A percentile compares a stretch with the other conserved stretches of the same genome.
Conservation (phyloP, 768 basidiomycete species). For the Lentinula edodes region DNA sequence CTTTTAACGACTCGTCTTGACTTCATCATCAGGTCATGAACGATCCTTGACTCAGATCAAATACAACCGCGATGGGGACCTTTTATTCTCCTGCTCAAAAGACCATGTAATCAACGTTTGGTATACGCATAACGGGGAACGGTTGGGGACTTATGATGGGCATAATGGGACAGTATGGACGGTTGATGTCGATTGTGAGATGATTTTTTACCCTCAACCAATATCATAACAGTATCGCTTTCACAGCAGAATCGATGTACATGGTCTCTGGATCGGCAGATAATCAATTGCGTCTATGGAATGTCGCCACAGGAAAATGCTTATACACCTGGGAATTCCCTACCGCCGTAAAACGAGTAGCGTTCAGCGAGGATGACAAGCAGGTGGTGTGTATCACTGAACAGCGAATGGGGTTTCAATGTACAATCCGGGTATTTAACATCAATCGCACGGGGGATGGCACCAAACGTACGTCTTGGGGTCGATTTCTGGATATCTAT, state of each 20-base stretch:
- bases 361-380: constrained; percentile 81
- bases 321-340: constrained; percentile 97
- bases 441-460: constrained; percentile 83
- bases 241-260: constrained; percentile 72
- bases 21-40: constrained; percentile 71
- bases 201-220: constrained; percentile 3
- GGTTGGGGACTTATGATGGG: constrained; percentile 93
- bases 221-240: constrained; percentile 10
- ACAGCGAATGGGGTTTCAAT: constrained; percentile 91
- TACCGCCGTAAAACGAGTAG: constrained; percentile 94
- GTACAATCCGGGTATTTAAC: constrained; percentile 85
- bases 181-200: constrained; percentile 90
- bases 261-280: constrained; percentile 92
- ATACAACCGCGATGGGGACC: constrained; percentile 94
- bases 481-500: not conserved
- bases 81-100: constrained; percentile 94
- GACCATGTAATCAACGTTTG: constrained; percentile 94
- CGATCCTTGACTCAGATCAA: constrained; percentile 96
- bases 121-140: constrained; percentile 96
- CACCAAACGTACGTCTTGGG: constrained; percentile 58
- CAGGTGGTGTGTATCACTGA: constrained; percentile 92
- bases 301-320: constrained; percentile 84
- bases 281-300: constrained; percentile 89
- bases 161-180: constrained; percentile 98
- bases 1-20: not conserved